Evolutionary conservation across 805 yeast species (phyloP), one percentile per base, ranked within the genome.

Genomic region (Komagataella phaffii): DNA sequence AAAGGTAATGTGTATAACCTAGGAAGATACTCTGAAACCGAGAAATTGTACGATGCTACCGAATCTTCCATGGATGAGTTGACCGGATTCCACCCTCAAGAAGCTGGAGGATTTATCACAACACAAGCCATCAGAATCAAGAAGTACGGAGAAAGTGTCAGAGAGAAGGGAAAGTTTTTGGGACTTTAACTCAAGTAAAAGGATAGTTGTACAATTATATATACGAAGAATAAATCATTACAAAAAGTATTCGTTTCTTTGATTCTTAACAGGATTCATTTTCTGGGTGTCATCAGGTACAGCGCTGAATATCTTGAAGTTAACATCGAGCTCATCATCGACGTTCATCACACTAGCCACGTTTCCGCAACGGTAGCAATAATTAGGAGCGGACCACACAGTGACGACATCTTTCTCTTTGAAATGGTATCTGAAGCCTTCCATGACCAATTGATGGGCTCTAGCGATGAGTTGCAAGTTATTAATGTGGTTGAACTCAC

Each of bases 61-160:
- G 97, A 91, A 71, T 90, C 97, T 14, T 91, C 98, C 10, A 93
- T 93, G 99, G 99, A 93, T 72, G 99, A 93, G 74, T 82, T 93
- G 64, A 89, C 97, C 53, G 99, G 96, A 54, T 93, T 93, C 79
- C 84, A 87, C 63, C 99, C 99, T 57, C 89, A 86, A 68, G 98
- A 91, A 69, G 88, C 99, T 54, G 75, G 95, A 55, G 99, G 99
- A 52, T 93, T 93, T 80, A 93, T 93, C 71, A 88, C 96, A 59
- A 96, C 93, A 61, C 97, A 93, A 77, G 88, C 98, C 56, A 93
- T 93, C 70, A 88, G 99, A 79, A 87, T 91, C 69, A 93, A 93
- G 80, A 93, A 93, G 75, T 93, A 88, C 69, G 99, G 99, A 69
- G 95, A 89, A 73, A 79, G 93, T 64, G 95, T 89, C 68, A 83